These are phyloP conservation scores for Sordariomycetes sp. DNA, from an alignment of 2,329 filamentous ascomycete genomes.

Conservation along the genomic window DNA sequence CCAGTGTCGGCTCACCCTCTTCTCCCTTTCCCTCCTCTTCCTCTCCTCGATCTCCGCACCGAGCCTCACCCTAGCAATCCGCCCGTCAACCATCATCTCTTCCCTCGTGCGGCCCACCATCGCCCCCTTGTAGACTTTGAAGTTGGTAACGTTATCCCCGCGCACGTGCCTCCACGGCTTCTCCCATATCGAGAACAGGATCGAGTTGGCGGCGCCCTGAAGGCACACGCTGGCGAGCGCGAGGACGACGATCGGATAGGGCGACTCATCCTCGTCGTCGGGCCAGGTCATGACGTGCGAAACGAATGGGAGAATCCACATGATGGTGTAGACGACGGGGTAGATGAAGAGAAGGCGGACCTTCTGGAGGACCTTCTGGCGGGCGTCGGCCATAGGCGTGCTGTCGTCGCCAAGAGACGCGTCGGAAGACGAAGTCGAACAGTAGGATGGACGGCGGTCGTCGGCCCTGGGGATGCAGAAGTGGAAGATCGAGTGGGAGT, in stretches of 20 bases:
- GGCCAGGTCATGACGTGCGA: slow-evolving; percentile 51
- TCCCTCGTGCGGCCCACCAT: slow-evolving; percentile 35
- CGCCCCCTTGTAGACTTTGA: background rate
- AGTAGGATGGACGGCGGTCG: slow-evolving; percentile 5
- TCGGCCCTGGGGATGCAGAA: background rate
- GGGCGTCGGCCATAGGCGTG: slow-evolving; percentile 23
- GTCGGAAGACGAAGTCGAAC: slow-evolving; percentile 9
- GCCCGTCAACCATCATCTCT: slow-evolving; percentile 40
- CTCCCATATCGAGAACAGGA: slow-evolving; percentile 59
- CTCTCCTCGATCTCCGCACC: slow-evolving; percentile 32
- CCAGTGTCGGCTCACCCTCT: slow-evolving; percentile 16
- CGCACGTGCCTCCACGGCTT: slow-evolving; percentile 47
- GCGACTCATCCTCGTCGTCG: slow-evolving; percentile 15
- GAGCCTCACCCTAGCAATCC: slow-evolving; percentile 33
- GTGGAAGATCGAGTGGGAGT: background rate
- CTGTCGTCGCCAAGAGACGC: slow-evolving; percentile 11
- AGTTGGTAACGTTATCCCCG: background rate
- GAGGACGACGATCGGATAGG: slow-evolving; percentile 45
- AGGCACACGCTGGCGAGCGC: slow-evolving; percentile 48
- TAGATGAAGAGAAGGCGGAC: slow-evolving; percentile 67
- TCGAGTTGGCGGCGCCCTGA: slow-evolving; percentile 58
- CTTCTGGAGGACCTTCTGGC: slow-evolving; percentile 53
- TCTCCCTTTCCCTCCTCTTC: slow-evolving; percentile 13
- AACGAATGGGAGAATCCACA: slow-evolving; percentile 65
- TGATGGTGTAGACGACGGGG: slow-evolving; percentile 58